A percentile compares a stretch with the other conserved stretches of the same genome.
These are phyloP conservation scores for Trametes coccinea DNA, from an alignment of 768 basidiomycete genomes.

Conservation along the genomic window DNA sequence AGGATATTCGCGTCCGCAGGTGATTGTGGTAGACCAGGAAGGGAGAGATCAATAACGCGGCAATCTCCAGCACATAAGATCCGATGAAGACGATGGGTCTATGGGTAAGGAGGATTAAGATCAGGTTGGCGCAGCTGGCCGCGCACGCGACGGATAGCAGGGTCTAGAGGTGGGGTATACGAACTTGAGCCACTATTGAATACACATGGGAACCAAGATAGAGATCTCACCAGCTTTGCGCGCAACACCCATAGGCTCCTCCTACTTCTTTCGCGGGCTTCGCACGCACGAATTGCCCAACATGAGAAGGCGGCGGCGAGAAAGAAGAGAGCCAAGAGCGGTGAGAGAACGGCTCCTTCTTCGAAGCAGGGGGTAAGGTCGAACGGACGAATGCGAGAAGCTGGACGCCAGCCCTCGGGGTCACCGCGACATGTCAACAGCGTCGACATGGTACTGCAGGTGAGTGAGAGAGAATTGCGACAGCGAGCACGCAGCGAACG, in stretches of 20 bases:
- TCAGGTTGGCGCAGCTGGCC: constrained; percentile 46
- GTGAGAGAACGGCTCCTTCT: constrained; percentile 64
- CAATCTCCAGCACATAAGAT: constrained; percentile 58
- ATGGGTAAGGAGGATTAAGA: constrained; percentile 38
- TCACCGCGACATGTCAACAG: constrained; percentile 44
- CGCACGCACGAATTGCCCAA: constrained; percentile 31
- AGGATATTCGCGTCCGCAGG: constrained; percentile 66
- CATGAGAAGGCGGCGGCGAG: constrained; percentile 44
- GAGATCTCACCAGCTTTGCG: constrained; percentile 64
- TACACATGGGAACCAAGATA: background rate
- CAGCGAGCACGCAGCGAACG: constrained; percentile 23
- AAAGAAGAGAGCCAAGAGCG: constrained; percentile 48
- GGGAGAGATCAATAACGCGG: constrained; percentile 49
- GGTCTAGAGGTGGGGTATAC: constrained; percentile 36
- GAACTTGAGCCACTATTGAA: background rate
- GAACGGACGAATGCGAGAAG: constrained; percentile 62
- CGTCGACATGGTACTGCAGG: constrained; percentile 13
- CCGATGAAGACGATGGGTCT: constrained; percentile 46
- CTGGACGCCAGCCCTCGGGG: constrained; percentile 63
- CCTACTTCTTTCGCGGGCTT: constrained; percentile 37
- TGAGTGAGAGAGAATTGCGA: constrained; percentile 25
- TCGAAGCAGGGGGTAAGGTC: constrained; percentile 84
- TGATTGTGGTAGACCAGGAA: constrained; percentile 68
- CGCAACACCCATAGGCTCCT: constrained; percentile 54
- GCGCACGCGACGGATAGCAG: constrained; percentile 49